Percentiles rank a stretch among this genome's conserved stretches.
phyloP scores from a whole-genome alignment of 75 land plant genomes.

The Ceratopteris richardii region DNA sequence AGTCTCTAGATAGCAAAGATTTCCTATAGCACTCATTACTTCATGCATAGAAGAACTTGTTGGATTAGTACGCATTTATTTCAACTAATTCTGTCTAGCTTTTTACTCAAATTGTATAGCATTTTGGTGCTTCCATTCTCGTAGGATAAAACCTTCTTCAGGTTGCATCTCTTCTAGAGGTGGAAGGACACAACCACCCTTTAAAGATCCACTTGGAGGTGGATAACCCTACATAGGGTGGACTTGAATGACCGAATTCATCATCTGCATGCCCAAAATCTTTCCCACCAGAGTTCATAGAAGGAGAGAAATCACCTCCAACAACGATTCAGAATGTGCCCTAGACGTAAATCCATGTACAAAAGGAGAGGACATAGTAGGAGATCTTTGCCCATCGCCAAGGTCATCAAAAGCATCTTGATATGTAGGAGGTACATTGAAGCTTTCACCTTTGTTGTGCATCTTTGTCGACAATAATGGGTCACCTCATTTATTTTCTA shows the following conservation, averaged over 20 bases:
- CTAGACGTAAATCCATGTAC: conserved; percentile 9
- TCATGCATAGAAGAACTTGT: too few relatives aligned
- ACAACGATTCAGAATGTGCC: too few relatives aligned
- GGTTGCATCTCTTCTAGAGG: conserved; percentile 46
- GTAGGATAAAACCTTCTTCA: conserved; percentile 54
- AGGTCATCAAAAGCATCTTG: conserved; percentile 2
- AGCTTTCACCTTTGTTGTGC: too few relatives aligned
- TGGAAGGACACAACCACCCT: conserved; percentile 50
- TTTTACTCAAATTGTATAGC: too few relatives aligned
- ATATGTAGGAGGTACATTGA: conserved; percentile 7
- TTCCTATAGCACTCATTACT: too few relatives aligned
- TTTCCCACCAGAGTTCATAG: conserved; percentile 9
- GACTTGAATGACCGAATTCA: conserved; percentile 8
- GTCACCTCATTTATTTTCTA: too few relatives aligned
- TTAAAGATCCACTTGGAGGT: background rate
- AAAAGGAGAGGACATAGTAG: conserved; percentile 15
- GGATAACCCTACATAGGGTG: conserved; percentile 6
- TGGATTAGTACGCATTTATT: too few relatives aligned
- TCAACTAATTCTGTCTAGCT: too few relatives aligned
- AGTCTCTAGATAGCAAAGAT: too few relatives aligned
- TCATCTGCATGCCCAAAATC: too few relatives aligned
- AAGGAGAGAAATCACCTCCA: background rate
- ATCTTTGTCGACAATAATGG: too few relatives aligned
- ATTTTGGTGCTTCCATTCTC: conserved; percentile 73
- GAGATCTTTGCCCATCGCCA: conserved; percentile 6